Evolutionary conservation across 208 protist genomes (phyloP), one percentile per base, ranked within the genome.

Genomic region (Borovskyia barvae): DNA sequence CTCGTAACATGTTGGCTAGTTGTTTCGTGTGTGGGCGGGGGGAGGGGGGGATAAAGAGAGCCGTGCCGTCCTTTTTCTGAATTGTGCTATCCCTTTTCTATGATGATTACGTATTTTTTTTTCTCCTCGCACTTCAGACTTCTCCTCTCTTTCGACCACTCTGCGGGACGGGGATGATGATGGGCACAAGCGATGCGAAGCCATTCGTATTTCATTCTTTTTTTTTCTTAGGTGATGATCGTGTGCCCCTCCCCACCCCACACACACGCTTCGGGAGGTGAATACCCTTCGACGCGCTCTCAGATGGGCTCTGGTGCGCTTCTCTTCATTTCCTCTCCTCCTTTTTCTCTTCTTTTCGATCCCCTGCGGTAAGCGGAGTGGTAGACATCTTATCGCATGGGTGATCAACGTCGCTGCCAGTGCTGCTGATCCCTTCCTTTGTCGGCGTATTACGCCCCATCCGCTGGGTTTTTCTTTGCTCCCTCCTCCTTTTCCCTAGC

Each of bases 31-130:
- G n/a, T n/a, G n/a, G n/a, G n/a, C n/a, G n/a, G n/a, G n/a, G n/a
- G n/a, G n/a, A n/a, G n/a, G n/a, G n/a, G n/a, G n/a, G n/a, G n/a
- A n/a, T n/a, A n/a, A n/a, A n/a, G n/a, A n/a, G n/a, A n/a, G n/a
- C n/a, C n/a, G n/a, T n/a, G n/a, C n/a, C n/a, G n/a, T n/a, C n/a
- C n/a, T n/a, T n/a, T n/a, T n/a, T n/a, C n/a, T n/a, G n/a, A n/a
- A n/a, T n/a, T n/a, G n/a, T n/a, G n/a, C n/a, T n/a, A n/a, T n/a
- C 20, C 64, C 49, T 37, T 56, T 56, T 59, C 29, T 41, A 5
- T 17, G 39, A 8, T 73, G 8, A 15, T 65, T 71, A 9, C 45
- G 45, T 15, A 42, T 35, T 46, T 47, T 52, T 12, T 46, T 53
- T 61, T 57, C 39, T 32, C 58, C 19, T 36, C 5, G 28, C 15